Conservation (phyloP, 352 stramenopile genomes). For the Phytophthora meadii region DNA sequence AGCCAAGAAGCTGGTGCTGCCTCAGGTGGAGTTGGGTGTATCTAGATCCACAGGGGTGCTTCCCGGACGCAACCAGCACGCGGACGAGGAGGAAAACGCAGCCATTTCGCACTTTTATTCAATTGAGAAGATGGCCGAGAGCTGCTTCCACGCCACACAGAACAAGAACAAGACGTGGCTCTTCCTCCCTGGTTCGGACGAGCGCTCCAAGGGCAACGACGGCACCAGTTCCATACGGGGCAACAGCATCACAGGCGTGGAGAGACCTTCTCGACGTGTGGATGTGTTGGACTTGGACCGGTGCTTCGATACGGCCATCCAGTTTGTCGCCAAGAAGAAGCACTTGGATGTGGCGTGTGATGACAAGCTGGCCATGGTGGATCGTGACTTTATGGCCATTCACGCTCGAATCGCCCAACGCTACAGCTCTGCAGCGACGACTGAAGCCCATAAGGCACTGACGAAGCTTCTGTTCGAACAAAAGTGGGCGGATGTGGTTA, state of each 20-base stretch:
- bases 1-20: conserved; percentile 47
- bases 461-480: conserved; percentile 85
- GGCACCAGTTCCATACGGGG: conserved; percentile 39
- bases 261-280: conserved; percentile 66
- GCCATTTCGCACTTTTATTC: conserved; percentile 80
- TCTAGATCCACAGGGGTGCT: conserved; percentile 35
- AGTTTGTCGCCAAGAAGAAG: conserved; percentile 62
- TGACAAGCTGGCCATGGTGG: conserved; percentile 65
- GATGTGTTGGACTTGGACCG: conserved; percentile 76
- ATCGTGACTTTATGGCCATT: conserved; percentile 74
- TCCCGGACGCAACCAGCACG: conserved; percentile 23
- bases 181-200: conserved; percentile 68
- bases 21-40: conserved; percentile 39
- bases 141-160: conserved; percentile 73
- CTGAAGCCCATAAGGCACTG: conserved; percentile 44
- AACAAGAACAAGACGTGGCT: conserved; percentile 81
- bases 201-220: conserved; percentile 60
- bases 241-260: conserved; percentile 59
- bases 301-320: conserved; percentile 73
- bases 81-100: conserved; percentile 42
- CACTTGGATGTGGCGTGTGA: conserved; percentile 48
- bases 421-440: conserved; percentile 18
- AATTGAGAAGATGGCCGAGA: conserved; percentile 73
- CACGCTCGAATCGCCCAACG: conserved; percentile 49
- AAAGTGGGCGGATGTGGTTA: conserved; percentile 90